Percentiles rank a stretch among this genome's conserved stretches.
Evolutionary conservation across 2,329 filamentous ascomycete species (phyloP).

Genomic region (Hypoxylon sp.): DNA sequence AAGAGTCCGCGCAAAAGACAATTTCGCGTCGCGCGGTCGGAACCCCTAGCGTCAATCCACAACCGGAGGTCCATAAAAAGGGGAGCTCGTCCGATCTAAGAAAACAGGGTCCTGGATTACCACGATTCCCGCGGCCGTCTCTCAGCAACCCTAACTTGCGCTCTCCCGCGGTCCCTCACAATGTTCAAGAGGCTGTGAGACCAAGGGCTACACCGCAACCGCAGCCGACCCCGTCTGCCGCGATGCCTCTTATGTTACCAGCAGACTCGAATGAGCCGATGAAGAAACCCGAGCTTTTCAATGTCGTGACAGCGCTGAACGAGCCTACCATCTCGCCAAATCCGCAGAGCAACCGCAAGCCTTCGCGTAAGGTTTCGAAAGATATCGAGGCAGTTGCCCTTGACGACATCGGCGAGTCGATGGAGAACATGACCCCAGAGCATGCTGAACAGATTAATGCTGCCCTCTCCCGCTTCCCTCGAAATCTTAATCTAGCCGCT

Average conservation of each 20-base stretch:
- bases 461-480: constrained; percentile 47
- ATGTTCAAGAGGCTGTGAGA: constrained; percentile 35
- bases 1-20: constrained; percentile 42
- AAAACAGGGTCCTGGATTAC: constrained; percentile 27
- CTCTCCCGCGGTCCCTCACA: constrained; percentile 20
- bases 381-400: constrained; percentile 24
- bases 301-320: constrained; percentile 41
- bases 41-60: constrained; percentile 20
- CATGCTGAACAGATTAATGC: constrained; percentile 34
- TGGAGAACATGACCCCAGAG: constrained; percentile 35
- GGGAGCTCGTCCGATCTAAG: constrained; percentile 33
- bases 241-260: constrained; percentile 27
- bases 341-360: constrained; percentile 30
- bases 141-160: constrained; percentile 37
- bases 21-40: constrained; percentile 47
- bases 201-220: constrained; percentile 23
- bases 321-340: constrained; percentile 31
- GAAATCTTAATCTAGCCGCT: constrained; percentile 17
- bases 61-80: constrained; percentile 36
- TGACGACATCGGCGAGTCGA: constrained; percentile 41
- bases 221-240: constrained; percentile 12
- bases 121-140: constrained; percentile 33
- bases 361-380: constrained; percentile 28
- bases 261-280: constrained; percentile 27
- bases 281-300: constrained; percentile 41